Evolutionary conservation across 768 basidiomycete genomes (phyloP).

Genomic region (Russula compacta): DNA sequence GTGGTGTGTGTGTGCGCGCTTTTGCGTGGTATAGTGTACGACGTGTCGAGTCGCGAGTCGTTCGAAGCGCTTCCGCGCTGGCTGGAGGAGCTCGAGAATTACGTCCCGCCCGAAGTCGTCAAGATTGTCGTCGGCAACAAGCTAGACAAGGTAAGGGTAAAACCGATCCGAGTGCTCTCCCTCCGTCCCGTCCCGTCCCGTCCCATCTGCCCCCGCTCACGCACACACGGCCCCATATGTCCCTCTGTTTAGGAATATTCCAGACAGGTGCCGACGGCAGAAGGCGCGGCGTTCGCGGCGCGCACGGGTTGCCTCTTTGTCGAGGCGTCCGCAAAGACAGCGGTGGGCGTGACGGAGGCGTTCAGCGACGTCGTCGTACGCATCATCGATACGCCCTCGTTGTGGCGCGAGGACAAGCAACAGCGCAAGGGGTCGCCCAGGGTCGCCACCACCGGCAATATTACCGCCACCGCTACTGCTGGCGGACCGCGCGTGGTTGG

Average conservation of each 20-base stretch:
- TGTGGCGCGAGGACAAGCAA: slow-evolving; percentile 45
- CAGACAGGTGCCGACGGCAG: slow-evolving; percentile 70
- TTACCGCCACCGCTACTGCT: neutral
- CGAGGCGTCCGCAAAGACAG: slow-evolving; percentile 90
- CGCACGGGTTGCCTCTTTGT: slow-evolving; percentile 81
- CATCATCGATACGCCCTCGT: slow-evolving; percentile 75
- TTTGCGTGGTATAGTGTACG: slow-evolving; percentile 58
- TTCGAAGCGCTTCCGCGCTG: slow-evolving; percentile 93
- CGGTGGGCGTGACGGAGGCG: slow-evolving; percentile 69
- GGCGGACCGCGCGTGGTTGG: slow-evolving; percentile 9
- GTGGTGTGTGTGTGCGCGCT: too few species aligned
- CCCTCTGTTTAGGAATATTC: slow-evolving; percentile 64
- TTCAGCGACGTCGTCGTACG: slow-evolving; percentile 69
- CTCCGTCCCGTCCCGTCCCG: neutral
- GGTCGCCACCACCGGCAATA: neutral
- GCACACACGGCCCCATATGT: neutral
- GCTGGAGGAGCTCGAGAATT: slow-evolving; percentile 90
- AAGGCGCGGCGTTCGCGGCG: slow-evolving; percentile 72
- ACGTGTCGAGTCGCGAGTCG: slow-evolving; percentile 85
- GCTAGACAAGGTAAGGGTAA: slow-evolving; percentile 64
- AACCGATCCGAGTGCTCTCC: neutral
- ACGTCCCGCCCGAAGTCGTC: slow-evolving; percentile 75
- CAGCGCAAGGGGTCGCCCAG: slow-evolving; percentile 20
- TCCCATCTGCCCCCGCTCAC: neutral
- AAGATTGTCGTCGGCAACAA: slow-evolving; percentile 96